Base-by-base conservation (phyloP, 768 basidiomycete species). In the Paxillus rubicundulus region DNA sequence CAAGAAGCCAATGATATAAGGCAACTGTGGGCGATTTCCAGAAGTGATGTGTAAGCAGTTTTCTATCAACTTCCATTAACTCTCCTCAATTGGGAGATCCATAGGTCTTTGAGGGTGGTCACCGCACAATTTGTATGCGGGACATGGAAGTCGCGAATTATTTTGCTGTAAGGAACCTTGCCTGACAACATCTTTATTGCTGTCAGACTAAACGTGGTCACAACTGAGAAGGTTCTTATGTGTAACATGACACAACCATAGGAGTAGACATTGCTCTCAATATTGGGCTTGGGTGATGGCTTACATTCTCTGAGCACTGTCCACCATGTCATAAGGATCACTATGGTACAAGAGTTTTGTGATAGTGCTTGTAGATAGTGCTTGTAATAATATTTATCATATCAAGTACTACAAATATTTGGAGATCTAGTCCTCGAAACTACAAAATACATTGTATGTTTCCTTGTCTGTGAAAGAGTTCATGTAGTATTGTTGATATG, bases 161-260 rank as follows among this genome's bases (percentile, higher is more conserved):
- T 39, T 8, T 3, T 21, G 7, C 16, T 12, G 28, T 54, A 56
- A 30, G 55, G 55, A 34, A 49, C n/a, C 21, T 33, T 18, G 6
- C 55, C 55, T 30, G 52, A 47, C 20, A 53, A 13, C 9, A 39
- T 34, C 55, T 56, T 20, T 17, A 21, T 18, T 12, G 37, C 9
- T 18, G 21, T 20, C 16, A 40, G 21, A 9, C 16, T 34, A 24
- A 13, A 17, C 18, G 12, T 12, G 8, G 17, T 24, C 39, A 53
- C 0, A 14, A 3, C 16, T 4, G 41, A 40, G 21, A 4, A 37
- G 17, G 33, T 16, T 38, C 55, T 32, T 27, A 55, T 62, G 49
- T 64, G 60, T 5, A 64, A 16, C 47, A 64, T 64, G 32, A 64
- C 28, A 2, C 62, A 43, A 3, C 59, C 59, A 46, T 64, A 58